phyloP scores from a whole-genome alignment of 1,284 basidiomycete genomes.

The Ceratobasidium sp. region DNA sequence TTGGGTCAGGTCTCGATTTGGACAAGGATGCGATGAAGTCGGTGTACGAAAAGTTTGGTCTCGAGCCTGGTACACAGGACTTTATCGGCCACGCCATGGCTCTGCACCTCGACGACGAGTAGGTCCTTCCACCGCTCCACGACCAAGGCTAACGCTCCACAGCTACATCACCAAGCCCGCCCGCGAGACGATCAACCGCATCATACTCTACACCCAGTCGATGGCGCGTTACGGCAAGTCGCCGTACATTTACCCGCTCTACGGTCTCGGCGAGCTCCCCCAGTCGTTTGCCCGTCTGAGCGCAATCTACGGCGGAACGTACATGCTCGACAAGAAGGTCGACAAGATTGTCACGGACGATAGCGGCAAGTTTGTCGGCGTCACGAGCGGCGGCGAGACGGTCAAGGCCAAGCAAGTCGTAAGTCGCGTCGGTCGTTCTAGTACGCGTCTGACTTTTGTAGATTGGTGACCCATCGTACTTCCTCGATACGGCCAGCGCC shows the following conservation, averaged over 20 bases:
- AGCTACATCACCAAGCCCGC: constrained; percentile 95
- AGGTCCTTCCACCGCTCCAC: constrained; percentile 49
- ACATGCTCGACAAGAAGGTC: constrained; percentile 98
- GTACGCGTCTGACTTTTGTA: background rate
- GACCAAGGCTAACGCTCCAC: constrained; percentile 7
- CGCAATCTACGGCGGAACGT: constrained; percentile 99
- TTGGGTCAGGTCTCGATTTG: constrained; percentile 73
- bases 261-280: constrained; percentile 98
- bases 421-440: background rate
- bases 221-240: constrained; percentile 99
- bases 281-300: constrained; percentile 98
- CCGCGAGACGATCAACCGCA: constrained; percentile 90
- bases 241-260: constrained; percentile 99
- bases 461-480: constrained; percentile 98
- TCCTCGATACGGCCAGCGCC: constrained; percentile 67
- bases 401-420: constrained; percentile 94
- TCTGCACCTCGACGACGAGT: constrained; percentile 97
- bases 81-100: constrained; percentile 99
- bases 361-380: constrained; percentile 89
- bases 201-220: constrained; percentile 96
- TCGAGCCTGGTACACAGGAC: constrained; percentile 97
- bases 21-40: constrained; percentile 89
- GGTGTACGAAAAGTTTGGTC: constrained; percentile 95
- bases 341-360: constrained; percentile 90
- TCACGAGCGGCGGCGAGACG: constrained; percentile 87